Evolutionary conservation across 176 grass and related monocot genomes (phyloP).

Genomic region (Alloteropsis semialata): DNA sequence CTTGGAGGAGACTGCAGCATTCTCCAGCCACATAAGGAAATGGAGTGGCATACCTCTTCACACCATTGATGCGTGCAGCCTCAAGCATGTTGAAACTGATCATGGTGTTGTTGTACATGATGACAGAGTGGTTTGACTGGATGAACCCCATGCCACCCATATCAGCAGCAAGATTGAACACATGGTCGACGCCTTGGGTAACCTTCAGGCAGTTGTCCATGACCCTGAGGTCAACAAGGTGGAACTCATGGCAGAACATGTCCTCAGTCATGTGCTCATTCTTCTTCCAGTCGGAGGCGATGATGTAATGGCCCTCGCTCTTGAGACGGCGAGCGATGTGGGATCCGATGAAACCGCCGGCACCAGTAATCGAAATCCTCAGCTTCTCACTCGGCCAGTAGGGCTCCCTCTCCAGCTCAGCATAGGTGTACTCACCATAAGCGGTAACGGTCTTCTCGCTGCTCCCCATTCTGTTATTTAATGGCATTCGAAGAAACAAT

Average conservation of each 20-base stretch:
- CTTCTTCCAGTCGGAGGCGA: conserved; percentile 96
- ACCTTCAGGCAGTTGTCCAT: conserved; percentile 91
- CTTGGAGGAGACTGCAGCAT: not conserved
- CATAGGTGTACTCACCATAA: conserved; percentile 86
- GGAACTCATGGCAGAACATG: conserved; percentile 96
- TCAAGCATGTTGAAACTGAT: conserved; percentile 96
- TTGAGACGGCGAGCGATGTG: conserved; percentile 83
- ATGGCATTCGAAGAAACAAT: not conserved
- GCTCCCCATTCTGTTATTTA: conserved; percentile 71
- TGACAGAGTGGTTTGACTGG: conserved; percentile 82
- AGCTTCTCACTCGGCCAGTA: conserved; percentile 74
- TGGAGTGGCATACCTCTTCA: conserved; percentile 53
- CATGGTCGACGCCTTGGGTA: conserved; percentile 61
- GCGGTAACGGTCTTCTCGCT: conserved; percentile 27
- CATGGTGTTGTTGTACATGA: conserved; percentile 97
- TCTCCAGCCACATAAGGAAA: not conserved
- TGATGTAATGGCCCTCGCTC: conserved; percentile 76
- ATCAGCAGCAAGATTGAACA: conserved; percentile 89
- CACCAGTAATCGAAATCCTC: conserved; percentile 78
- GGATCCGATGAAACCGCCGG: conserved; percentile 84
- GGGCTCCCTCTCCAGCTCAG: conserved; percentile 66
- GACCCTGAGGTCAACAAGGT: conserved; percentile 79
- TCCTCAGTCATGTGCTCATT: conserved; percentile 91
- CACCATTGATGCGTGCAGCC: conserved; percentile 70
- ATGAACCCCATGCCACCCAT: conserved; percentile 97